Evolutionary conservation across 805 yeast species (phyloP).

Genomic region (Kodamaea jinghongensis): DNA sequence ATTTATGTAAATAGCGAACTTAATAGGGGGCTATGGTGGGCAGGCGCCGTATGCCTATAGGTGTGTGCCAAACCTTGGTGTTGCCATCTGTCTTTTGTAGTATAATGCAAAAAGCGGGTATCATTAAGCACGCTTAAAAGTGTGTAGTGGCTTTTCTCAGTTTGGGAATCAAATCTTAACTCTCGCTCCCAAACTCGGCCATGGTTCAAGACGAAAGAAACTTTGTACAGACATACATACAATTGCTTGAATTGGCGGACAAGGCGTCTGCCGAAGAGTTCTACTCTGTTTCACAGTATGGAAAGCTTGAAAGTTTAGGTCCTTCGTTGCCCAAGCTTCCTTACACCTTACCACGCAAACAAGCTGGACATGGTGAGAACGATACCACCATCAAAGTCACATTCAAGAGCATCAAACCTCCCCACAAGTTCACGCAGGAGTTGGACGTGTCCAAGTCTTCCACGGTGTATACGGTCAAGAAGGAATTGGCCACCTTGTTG

Average conservation of each 20-base stretch:
- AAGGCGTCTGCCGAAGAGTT: slow-evolving; percentile 32
- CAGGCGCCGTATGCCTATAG: too few species aligned
- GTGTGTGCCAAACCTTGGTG: too few species aligned
- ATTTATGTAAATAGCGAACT: too few species aligned
- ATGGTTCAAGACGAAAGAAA: slow-evolving; percentile 31
- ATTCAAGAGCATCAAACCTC: slow-evolving; percentile 70
- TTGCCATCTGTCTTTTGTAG: too few species aligned
- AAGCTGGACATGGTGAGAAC: not conserved
- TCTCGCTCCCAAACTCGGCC: too few species aligned
- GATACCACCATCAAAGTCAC: slow-evolving; percentile 21
- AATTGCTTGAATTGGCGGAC: slow-evolving; percentile 45
- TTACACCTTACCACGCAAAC: slow-evolving; percentile 26
- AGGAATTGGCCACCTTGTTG: slow-evolving; percentile 27
- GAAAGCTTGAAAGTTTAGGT: slow-evolving; percentile 33
- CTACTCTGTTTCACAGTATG: slow-evolving; percentile 30
- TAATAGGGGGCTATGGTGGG: too few species aligned
- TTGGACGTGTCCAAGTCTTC: slow-evolving; percentile 24
- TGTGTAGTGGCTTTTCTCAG: too few species aligned
- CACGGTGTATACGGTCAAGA: slow-evolving; percentile 40
- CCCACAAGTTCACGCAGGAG: slow-evolving; percentile 51
- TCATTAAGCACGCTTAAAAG: too few species aligned
- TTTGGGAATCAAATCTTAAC: too few species aligned
- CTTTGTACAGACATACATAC: slow-evolving; percentile 49
- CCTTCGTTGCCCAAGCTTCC: slow-evolving; percentile 50
- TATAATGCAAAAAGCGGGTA: too few species aligned